These are phyloP conservation scores for Peterozyma xylosa DNA, from an alignment of 805 yeast species.

Conservation along the genomic window DNA sequence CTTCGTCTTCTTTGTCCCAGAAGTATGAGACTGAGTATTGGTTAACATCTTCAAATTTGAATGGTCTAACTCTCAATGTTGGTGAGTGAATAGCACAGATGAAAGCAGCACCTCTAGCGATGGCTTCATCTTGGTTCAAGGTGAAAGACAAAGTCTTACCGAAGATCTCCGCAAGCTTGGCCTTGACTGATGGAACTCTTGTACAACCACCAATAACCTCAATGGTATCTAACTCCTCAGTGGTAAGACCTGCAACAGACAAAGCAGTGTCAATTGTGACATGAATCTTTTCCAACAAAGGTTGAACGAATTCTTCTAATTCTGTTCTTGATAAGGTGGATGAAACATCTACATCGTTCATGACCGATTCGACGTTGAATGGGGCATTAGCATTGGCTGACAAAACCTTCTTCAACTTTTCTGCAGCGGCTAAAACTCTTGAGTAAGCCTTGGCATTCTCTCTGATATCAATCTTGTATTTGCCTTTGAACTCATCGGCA, in stretches of 20 bases:
- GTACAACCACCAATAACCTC: constrained; percentile 98
- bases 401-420: constrained; percentile 88
- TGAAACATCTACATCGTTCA: constrained; percentile 95
- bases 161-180: constrained; percentile 70
- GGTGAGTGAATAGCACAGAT: constrained; percentile 99
- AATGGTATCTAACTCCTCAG: constrained; percentile 76
- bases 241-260: constrained; percentile 64
- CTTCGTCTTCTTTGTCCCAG: constrained; percentile 94
- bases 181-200: constrained; percentile 92
- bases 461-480: constrained; percentile 89
- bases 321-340: constrained; percentile 85
- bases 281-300: constrained; percentile 68
- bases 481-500: constrained; percentile 83
- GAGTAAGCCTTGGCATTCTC: constrained; percentile 92
- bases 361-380: constrained; percentile 89
- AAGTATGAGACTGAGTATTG: constrained; percentile 85
- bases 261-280: constrained; percentile 79
- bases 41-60: constrained; percentile 95
- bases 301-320: constrained; percentile 82
- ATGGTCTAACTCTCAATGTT: constrained; percentile 96
- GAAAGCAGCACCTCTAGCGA: constrained; percentile 98
- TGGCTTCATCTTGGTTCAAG: constrained; percentile 97
- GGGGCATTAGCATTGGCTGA: constrained; percentile 96
- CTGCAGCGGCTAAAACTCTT: constrained; percentile 88
- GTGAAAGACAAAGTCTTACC: constrained; percentile 87